phyloP scores from a whole-genome alignment of 164 flowering plant genomes.

The Protea cynaroides region DNA sequence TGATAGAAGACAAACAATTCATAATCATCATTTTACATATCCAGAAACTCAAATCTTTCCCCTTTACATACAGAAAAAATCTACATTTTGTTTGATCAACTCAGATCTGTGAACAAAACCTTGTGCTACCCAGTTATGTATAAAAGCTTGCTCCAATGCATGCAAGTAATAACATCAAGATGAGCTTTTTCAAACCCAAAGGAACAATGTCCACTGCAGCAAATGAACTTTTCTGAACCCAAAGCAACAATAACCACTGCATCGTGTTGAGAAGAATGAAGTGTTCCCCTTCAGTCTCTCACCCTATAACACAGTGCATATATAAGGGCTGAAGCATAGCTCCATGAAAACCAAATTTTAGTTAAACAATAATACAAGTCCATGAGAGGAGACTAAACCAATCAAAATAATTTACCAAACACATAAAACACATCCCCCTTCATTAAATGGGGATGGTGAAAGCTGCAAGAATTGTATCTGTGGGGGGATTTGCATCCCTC shows the following conservation, averaged over 20 bases:
- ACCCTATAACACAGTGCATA: conserved; percentile 19
- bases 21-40: no score
- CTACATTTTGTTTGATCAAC: conserved; percentile 6
- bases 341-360: not conserved
- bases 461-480: no score
- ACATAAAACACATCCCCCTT: no score
- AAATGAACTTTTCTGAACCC: conserved; percentile 10
- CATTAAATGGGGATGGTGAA: no score
- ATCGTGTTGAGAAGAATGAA: not conserved
- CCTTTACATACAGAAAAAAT: not conserved
- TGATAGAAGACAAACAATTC: no score
- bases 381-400: not conserved
- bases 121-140: conserved; percentile 3
- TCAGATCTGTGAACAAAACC: conserved; percentile 21
- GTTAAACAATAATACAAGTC: not conserved
- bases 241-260: not conserved
- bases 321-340: not conserved
- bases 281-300: conserved; percentile 21
- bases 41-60: not conserved
- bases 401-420: no score
- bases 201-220: not conserved
- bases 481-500: no score
- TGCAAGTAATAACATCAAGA: not conserved
- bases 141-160: conserved; percentile 8
- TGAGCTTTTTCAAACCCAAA: no score